Evolutionary conservation across 169 alveolate species (phyloP), one percentile per base, ranked within the genome.

Genomic region (Cryptosporidium xiaoi): DNA sequence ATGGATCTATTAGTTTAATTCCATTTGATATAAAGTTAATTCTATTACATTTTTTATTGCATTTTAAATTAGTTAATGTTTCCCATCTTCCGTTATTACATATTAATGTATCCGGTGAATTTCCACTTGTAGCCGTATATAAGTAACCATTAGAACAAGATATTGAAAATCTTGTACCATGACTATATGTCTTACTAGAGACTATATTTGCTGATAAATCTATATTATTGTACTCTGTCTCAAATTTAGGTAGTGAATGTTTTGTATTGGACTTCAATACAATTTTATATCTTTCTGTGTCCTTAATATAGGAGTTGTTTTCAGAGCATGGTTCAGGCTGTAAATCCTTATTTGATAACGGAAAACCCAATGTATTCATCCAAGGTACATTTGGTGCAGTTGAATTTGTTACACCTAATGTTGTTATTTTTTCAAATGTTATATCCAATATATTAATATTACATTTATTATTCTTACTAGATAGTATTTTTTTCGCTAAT

Each of bases 51-150:
- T 29, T 56, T 27, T 66, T 60, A 53, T 56, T 58, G 40, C 87
- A 77, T 31, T 53, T 34, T 7, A 77, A 48, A 40, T 66, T 66
- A 15, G 87, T 44, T 12, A 53, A n/a, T 6, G 87, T 24, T 36
- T 77, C 87, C 87, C 87, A 77, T 66, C 87, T 77, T 24, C 87
- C 87, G 50, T 77, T 77, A 27, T 77, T 77, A 27, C 87, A 77
- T 3, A 53, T 44, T 6, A 77, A 31, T 29, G 71, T 60, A 50
- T 77, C 87, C 10, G 87, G 87, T 2, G 87, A 77, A 24, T 64
- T 77, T 16, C 87, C 87, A 12, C 56, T 27, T 18, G 87, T 58
- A 50, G 87, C 46, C 16, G 56, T 46, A 50, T 77, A 77, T 51
- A 36, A 13, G 10, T 40, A 40, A 31, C 31, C 36, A 27, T 60